Base-by-base conservation (phyloP, 257 asterid genomes). In the Verbascum thapsus region DNA sequence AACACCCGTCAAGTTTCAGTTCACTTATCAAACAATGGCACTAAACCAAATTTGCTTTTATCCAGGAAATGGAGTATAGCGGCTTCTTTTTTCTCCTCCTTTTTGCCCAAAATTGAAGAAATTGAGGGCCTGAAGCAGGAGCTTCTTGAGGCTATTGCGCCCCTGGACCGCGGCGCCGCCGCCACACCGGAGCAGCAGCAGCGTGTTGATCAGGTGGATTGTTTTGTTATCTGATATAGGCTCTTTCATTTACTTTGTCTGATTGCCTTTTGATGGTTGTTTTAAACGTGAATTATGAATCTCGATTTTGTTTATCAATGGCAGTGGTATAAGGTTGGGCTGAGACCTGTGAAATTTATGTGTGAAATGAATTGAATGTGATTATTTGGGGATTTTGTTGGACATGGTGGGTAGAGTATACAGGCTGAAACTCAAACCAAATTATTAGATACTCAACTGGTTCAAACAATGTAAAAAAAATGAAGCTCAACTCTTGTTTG, bases 161-260 rank as follows among this genome's bases (percentile, higher is more conserved):
- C 85, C 2, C 81, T 85, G 11, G 86, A 81, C 76, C 88, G 92
- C 4, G 92, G 92, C 13, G 88, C 81, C 39, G 78, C 74, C 43
- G 86, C 92, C 44, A 75, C 83, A 17, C 64, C 76, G 7, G 78
- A 82, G 54, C 88, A 85, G 35, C 88, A 81, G 69, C 70, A 44
- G 64, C 78, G 61, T 10, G 65, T 82, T 20, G 85, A 81, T 60
- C 70, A 75, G 81, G 86, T 71, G 38, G 58, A 9, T 15, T 16
- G 6, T 41, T 41, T 69, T 45, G 10, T 37, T 22, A 30, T 44
- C 32, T 20, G 34, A 2, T 52, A n/a, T 2, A 26, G 22, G 18
- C 48, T 63, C 22, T 34, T 57, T 61, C 17, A 3, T 10, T 22
- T 68, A 22, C 1, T 7, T 6, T 8, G 53, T 41, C 35, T 16